phyloP scores from a whole-genome alignment of 495 filamentous ascomycete genomes.

The Pyronema omphalodes region DNA sequence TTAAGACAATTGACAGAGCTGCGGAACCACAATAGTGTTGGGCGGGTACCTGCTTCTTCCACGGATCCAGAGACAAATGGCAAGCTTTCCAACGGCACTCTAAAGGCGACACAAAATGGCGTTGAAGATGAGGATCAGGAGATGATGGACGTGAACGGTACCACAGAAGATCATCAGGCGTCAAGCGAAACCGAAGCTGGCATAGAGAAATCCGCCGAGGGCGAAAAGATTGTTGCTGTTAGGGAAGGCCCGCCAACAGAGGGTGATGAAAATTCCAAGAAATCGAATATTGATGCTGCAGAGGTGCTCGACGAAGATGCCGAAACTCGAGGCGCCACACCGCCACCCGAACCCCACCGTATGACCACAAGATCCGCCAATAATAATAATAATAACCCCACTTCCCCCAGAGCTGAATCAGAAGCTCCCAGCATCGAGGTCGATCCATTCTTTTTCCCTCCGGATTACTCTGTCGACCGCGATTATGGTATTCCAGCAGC shows the following conservation, averaged over 20 bases:
- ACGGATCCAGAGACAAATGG: background rate
- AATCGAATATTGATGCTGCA: background rate
- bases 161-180: background rate
- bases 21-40: background rate
- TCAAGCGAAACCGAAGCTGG: background rate
- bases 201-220: background rate
- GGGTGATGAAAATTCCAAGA: background rate
- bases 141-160: constrained; percentile 2
- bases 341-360: constrained; percentile 30
- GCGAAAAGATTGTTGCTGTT: background rate
- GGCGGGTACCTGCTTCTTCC: background rate
- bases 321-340: background rate
- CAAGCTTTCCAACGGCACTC: background rate
- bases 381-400: constrained; percentile 30
- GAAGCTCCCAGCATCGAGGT: constrained; percentile 32
- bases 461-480: constrained; percentile 43
- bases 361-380: constrained; percentile 54
- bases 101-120: background rate
- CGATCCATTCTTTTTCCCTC: constrained; percentile 71
- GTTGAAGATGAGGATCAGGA: background rate
- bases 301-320: background rate
- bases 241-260: background rate
- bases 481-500: constrained; percentile 59
- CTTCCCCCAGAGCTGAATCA: constrained; percentile 24
- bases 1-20: constrained; percentile 2